phyloP scores from a whole-genome alignment of 129 eudicot genomes.

The Lactuca saligna region DNA sequence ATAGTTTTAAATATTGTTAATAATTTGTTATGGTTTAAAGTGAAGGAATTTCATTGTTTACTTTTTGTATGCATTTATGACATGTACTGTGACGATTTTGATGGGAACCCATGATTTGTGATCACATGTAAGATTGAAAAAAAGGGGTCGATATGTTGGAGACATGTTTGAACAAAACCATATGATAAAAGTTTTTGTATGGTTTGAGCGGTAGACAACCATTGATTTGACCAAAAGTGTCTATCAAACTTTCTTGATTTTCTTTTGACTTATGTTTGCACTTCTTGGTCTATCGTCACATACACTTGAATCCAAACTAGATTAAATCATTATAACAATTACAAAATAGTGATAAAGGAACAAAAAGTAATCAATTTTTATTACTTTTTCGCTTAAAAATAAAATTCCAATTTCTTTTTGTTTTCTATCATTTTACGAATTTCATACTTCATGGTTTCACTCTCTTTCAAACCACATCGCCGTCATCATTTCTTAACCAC shows the following conservation, averaged over 20 bases:
- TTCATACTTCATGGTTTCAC: constrained; percentile 43
- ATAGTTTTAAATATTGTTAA: neutral
- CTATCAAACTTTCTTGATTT: constrained; percentile 3
- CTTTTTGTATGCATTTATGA: neutral
- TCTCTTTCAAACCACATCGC: constrained; percentile 28
- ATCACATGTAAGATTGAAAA: constrained; percentile 12
- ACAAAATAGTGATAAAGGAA: neutral
- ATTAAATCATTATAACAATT: neutral
- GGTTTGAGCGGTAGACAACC: constrained; percentile 31
- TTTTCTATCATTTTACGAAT: constrained; percentile 41
- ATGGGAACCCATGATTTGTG: constrained; percentile 2
- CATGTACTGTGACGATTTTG: constrained; percentile 1
- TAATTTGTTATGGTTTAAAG: neutral
- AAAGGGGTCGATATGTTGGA: constrained; percentile 22
- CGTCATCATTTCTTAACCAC: constrained; percentile 22
- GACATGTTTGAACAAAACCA: constrained; percentile 34
- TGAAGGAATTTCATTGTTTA: neutral
- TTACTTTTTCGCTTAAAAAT: constrained; percentile 34
- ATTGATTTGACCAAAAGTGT: constrained; percentile 29
- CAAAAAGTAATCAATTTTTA: constrained; percentile 8
- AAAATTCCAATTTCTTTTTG: constrained; percentile 39
- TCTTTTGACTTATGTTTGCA: neutral
- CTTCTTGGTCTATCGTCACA: neutral
- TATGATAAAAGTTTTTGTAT: constrained; percentile 18
- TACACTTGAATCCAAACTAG: neutral